phyloP scores from a whole-genome alignment of 1,139 yeast genomes.

The Yamadazyma atlantica region DNA sequence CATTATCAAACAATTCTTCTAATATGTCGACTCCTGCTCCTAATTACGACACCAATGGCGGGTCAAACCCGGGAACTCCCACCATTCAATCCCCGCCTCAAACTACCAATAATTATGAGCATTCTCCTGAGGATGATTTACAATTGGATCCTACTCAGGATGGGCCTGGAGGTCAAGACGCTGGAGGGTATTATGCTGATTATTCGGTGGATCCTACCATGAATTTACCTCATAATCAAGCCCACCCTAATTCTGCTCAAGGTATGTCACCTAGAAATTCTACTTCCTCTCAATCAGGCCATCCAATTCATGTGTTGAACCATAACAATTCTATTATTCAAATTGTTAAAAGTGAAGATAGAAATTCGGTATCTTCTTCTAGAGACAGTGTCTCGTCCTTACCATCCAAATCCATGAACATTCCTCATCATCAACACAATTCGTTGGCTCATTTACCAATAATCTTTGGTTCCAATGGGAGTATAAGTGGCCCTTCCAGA shows the following conservation, averaged over 20 bases:
- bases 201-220: constrained; percentile 48
- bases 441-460: constrained; percentile 47
- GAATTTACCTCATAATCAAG: constrained; percentile 47
- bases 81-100: constrained; percentile 20
- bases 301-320: constrained; percentile 5
- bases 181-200: constrained; percentile 51
- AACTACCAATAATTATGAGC: constrained; percentile 27
- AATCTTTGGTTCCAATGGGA: constrained; percentile 42
- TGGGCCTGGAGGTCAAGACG: constrained; percentile 27
- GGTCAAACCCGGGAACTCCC: constrained; percentile 19
- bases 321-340: constrained; percentile 48
- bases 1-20: constrained; percentile 41
- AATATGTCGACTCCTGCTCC: constrained; percentile 33
- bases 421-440: constrained; percentile 48
- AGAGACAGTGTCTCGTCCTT: constrained; percentile 45
- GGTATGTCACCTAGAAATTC: constrained; percentile 40
- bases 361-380: constrained; percentile 36
- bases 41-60: constrained; percentile 13
- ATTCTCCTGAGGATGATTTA: constrained; percentile 29
- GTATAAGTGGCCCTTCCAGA: constrained; percentile 44
- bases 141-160: constrained; percentile 38
- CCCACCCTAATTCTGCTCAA: constrained; percentile 36
- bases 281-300: constrained; percentile 16
- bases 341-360: constrained; percentile 38
- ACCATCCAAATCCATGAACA: constrained; percentile 50